Evolutionary conservation across 2,329 filamentous ascomycete species (phyloP).

Genomic region (Rhynchosporium secalis): DNA sequence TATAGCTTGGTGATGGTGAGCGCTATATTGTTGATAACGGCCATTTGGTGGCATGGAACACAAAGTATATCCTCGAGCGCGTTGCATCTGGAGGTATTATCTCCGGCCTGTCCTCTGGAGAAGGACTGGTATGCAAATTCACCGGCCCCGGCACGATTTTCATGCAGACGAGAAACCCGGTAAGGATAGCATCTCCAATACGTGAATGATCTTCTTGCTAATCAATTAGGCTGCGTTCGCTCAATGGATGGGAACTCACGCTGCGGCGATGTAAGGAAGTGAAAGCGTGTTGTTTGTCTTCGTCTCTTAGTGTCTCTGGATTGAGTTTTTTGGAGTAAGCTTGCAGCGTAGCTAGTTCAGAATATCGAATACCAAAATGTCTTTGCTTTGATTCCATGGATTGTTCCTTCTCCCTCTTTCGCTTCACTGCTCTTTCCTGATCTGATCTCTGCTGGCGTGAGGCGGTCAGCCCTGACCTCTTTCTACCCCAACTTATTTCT

Average conservation of each 20-base stretch:
- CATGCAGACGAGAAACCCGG: constrained; percentile 86
- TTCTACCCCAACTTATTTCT: constrained; percentile 1
- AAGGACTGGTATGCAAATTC: constrained; percentile 94
- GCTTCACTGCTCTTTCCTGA: background rate
- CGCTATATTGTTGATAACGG: constrained; percentile 92
- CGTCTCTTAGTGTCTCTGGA: background rate
- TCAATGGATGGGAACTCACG: constrained; percentile 37
- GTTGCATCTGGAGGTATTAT: constrained; percentile 89
- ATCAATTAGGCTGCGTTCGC: constrained; percentile 32
- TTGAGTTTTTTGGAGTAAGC: constrained; percentile 12
- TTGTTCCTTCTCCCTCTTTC: background rate
- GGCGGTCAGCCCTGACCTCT: background rate
- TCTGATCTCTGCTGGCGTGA: background rate
- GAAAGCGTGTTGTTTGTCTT: background rate
- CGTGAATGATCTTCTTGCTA: background rate
- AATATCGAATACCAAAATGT: constrained; percentile 10
- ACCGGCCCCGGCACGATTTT: constrained; percentile 88
- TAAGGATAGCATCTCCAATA: constrained; percentile 42
- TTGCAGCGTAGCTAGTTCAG: constrained; percentile 14
- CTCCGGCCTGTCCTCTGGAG: constrained; percentile 77
- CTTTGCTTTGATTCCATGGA: background rate
- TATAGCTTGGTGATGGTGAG: constrained; percentile 63
- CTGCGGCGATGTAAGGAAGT: constrained; percentile 25
- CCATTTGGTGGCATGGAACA: constrained; percentile 95
- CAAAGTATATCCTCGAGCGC: constrained; percentile 87